These are phyloP conservation scores for Multifurca ochricompacta DNA, from an alignment of 768 basidiomycete species.

Conservation along the genomic window DNA sequence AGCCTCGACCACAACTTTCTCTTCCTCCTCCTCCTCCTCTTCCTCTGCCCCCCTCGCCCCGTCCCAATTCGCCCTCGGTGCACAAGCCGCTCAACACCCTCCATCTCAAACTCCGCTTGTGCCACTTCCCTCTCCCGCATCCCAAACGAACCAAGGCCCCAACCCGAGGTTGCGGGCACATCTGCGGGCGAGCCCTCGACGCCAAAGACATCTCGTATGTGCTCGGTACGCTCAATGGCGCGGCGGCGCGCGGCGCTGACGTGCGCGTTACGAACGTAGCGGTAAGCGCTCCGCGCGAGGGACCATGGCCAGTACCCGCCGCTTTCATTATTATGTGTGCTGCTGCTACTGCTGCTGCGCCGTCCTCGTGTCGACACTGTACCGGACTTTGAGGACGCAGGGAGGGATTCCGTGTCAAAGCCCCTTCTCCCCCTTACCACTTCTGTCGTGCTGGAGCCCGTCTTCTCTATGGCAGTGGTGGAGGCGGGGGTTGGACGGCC, in stretches of 20 bases:
- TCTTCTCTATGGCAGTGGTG: background rate
- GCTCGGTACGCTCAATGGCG: conserved; percentile 57
- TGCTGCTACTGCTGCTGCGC: background rate
- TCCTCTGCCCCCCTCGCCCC: conserved; percentile 20
- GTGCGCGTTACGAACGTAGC: conserved; percentile 61
- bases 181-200: conserved; percentile 24
- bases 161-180: conserved; percentile 37
- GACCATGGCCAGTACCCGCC: conserved; percentile 2
- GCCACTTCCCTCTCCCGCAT: conserved; percentile 32
- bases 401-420: conserved; percentile 28
- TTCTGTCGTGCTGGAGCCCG: background rate
- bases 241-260: conserved; percentile 61
- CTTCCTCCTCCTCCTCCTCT: conserved; percentile 13
- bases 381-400: background rate
- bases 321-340: background rate
- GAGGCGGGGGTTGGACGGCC: background rate
- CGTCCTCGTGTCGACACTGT: background rate
- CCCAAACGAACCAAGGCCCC: conserved; percentile 70
- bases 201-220: conserved; percentile 55
- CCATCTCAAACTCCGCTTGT: conserved; percentile 26
- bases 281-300: conserved; percentile 47
- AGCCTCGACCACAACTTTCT: background rate
- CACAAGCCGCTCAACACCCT: conserved; percentile 1
- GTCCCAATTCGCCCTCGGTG: background rate
- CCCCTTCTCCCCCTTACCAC: conserved; percentile 22